Conservation (phyloP, 495 filamentous ascomycete species). For the Podospora pseudopauciseta region DNA sequence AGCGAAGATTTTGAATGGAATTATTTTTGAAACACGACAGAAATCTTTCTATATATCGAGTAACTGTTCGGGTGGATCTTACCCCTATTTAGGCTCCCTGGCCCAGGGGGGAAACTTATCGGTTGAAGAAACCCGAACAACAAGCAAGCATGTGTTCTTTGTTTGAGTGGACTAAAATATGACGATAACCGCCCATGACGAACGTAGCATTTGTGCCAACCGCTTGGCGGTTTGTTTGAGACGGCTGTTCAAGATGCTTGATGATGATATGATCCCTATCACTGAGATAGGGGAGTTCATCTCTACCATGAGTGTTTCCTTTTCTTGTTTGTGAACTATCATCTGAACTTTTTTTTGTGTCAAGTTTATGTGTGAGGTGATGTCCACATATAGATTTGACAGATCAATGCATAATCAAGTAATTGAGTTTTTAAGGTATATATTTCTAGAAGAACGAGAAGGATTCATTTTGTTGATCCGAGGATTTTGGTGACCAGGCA, state of each 20-base stretch:
- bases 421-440: no score
- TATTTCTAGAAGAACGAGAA: not conserved
- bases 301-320: no score
- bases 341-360: not conserved
- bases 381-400: not conserved
- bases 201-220: not conserved
- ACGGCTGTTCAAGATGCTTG: not conserved
- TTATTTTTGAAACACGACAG: not conserved
- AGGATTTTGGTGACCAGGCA: not conserved
- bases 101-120: not conserved
- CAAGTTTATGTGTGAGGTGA: not conserved
- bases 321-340: not conserved
- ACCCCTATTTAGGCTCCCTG: not conserved
- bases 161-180: not conserved
- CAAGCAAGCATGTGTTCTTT: not conserved
- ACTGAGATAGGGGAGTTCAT: no score
- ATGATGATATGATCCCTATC: not conserved
- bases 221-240: not conserved
- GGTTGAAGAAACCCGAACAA: no score
- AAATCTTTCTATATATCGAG: no score
- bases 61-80: not conserved
- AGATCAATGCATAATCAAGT: not conserved
- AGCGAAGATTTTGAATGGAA: not conserved
- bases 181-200: not conserved
- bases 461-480: constrained; percentile 34